Evolutionary conservation across 2,329 filamentous ascomycete genomes (phyloP).

Genomic region (Endocalyx cinctus): DNA sequence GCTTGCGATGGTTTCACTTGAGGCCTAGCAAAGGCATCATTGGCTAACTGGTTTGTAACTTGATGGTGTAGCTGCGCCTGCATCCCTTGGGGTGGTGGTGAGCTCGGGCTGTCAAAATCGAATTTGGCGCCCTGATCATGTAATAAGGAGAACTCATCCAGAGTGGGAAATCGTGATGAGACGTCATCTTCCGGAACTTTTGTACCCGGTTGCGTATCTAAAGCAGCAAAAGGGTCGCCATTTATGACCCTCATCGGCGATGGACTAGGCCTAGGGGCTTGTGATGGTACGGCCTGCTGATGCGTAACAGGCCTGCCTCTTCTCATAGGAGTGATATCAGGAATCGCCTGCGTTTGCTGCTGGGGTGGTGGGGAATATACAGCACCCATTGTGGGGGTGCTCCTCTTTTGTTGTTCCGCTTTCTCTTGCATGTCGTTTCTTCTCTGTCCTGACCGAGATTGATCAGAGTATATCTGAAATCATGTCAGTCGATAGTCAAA

Average conservation of each 20-base stretch:
- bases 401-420: conserved; percentile 45
- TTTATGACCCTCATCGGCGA: conserved; percentile 66
- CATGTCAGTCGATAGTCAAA: conserved; percentile 10
- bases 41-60: conserved; percentile 72
- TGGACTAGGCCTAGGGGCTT: conserved; percentile 52
- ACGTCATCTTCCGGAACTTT: conserved; percentile 67
- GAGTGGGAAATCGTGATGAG: conserved; percentile 77
- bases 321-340: conserved; percentile 91
- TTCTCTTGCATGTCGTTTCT: conserved; percentile 46
- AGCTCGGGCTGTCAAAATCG: conserved; percentile 64
- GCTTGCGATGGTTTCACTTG: conserved; percentile 20
- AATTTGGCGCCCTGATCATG: conserved; percentile 83
- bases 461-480: conserved; percentile 64
- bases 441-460: conserved; percentile 60
- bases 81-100: conserved; percentile 34
- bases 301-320: conserved; percentile 65
- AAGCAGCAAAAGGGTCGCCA: conserved; percentile 83
- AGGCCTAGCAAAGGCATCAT: conserved; percentile 70
- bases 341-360: conserved; percentile 63
- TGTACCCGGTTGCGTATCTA: conserved; percentile 63
- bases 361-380: conserved; percentile 73
- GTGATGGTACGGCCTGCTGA: conserved; percentile 31
- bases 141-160: conserved; percentile 88
- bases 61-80: conserved; percentile 57
- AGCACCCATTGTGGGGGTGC: conserved; percentile 67